Conservation (phyloP, 352 stramenopile genomes). For the Salisapilia sapeloensis region DNA sequence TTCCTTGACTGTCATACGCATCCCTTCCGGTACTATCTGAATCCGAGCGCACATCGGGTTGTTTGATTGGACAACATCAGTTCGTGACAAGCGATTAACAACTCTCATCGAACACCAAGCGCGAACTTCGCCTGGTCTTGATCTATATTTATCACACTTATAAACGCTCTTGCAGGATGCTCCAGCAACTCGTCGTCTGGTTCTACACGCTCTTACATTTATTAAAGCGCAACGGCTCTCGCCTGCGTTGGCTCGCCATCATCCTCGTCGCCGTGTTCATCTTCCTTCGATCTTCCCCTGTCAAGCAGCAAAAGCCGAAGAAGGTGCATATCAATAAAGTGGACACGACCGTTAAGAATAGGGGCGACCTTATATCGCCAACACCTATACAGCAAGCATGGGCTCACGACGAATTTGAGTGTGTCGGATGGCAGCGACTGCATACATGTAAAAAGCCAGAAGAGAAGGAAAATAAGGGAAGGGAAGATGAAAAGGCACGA, state of each 20-base stretch:
- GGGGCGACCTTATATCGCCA: slow-evolving; percentile 34
- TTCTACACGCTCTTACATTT: slow-evolving; percentile 41
- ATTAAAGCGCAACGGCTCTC: slow-evolving; percentile 33
- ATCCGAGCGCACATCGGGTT: too few relatives aligned
- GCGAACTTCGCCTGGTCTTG: too few relatives aligned
- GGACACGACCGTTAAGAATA: slow-evolving; percentile 41
- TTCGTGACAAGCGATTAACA: too few relatives aligned
- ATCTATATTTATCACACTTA: too few relatives aligned
- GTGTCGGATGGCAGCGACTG: slow-evolving; percentile 70
- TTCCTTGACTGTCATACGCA: too few relatives aligned
- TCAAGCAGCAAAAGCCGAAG: slow-evolving; percentile 31
- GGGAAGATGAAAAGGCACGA: slow-evolving; percentile 4
- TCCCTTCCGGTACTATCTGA: too few relatives aligned
- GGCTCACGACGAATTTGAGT: slow-evolving; percentile 71
- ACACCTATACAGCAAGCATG: slow-evolving; percentile 36
- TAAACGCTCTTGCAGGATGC: too few relatives aligned
- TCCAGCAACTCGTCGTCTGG: slow-evolving; percentile 54
- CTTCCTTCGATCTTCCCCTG: slow-evolving; percentile 26
- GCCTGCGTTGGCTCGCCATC: slow-evolving; percentile 54
- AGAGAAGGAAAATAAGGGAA: slow-evolving; percentile 15
- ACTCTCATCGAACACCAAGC: too few relatives aligned
- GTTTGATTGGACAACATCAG: too few relatives aligned
- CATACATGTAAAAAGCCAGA: slow-evolving; percentile 53
- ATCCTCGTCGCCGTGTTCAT: slow-evolving; percentile 32
- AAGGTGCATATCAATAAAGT: slow-evolving; percentile 65